Conservation (phyloP, 768 basidiomycete species). For the Lactarius hengduanensis region DNA sequence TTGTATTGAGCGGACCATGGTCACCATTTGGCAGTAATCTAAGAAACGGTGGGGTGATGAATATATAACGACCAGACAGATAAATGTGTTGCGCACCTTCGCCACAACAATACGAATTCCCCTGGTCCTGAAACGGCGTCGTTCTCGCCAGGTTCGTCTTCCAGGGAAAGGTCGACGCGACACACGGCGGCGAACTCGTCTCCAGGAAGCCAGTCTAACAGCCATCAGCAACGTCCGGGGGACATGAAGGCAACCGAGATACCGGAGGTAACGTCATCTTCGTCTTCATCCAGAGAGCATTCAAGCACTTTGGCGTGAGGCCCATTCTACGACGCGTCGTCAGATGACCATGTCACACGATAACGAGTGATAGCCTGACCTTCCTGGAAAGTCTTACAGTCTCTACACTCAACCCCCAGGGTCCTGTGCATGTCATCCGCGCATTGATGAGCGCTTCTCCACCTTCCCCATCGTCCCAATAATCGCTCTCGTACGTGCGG, state of each 20-base stretch:
- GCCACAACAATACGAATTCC: conserved; percentile 61
- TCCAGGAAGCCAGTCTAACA: conserved; percentile 57
- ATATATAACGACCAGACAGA: conserved; percentile 9
- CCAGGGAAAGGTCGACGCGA: conserved; percentile 47
- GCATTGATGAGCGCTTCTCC: conserved; percentile 59
- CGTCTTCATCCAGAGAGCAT: conserved; percentile 49
- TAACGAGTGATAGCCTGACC: conserved; percentile 39
- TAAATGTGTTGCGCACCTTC: conserved; percentile 44
- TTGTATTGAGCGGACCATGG: conserved; percentile 47
- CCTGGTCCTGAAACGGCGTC: conserved; percentile 51
- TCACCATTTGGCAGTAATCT: conserved; percentile 50
- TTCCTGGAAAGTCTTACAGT: conserved; percentile 46
- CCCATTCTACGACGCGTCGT: conserved; percentile 39
- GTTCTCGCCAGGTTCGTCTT: conserved; percentile 40
- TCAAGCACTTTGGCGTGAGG: conserved; percentile 48
- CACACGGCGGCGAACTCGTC: conserved; percentile 63
- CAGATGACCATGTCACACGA: conserved; percentile 10
- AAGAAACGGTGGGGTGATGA: conserved; percentile 11
- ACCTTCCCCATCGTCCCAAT: conserved; percentile 50
- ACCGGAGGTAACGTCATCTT: conserved; percentile 46
- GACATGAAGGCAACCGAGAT: conserved; percentile 23
- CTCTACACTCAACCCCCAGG: conserved; percentile 55
- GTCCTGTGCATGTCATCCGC: conserved; percentile 52
- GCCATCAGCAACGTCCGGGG: conserved; percentile 5
- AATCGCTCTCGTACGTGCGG: conserved; percentile 49